A percentile compares a stretch with the other conserved stretches of the same genome.
Conservation (phyloP, 108 stramenopile species). For the Chaetoceros muelleri region DNA sequence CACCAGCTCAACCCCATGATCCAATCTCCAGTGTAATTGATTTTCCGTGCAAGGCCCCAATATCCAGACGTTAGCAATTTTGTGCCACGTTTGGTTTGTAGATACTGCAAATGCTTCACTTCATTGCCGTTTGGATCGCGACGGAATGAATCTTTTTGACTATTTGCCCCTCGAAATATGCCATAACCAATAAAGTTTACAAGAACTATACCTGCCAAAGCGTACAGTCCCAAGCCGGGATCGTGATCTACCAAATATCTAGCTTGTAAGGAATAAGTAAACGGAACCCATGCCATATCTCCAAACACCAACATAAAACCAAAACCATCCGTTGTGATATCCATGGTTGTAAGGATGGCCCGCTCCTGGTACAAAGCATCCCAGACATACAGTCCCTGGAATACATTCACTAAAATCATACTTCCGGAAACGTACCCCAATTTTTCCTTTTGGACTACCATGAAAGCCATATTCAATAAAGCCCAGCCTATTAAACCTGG, state of each 20-base stretch:
- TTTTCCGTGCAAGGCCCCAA: constrained; percentile 98
- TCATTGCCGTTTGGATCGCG: constrained; percentile 63
- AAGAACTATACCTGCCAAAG: constrained; percentile 41
- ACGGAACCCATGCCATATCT: constrained; percentile 98
- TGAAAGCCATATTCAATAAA: constrained; percentile 75
- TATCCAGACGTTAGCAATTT: constrained; percentile 87
- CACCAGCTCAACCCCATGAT: constrained; percentile 97
- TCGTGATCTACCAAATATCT: constrained; percentile 88
- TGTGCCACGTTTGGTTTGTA: constrained; percentile 83
- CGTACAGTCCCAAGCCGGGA: constrained; percentile 41
- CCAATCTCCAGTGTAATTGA: constrained; percentile 99
- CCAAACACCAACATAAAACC: constrained; percentile 98
- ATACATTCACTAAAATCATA: constrained; percentile 84
- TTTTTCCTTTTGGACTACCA: constrained; percentile 64
- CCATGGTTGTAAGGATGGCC: constrained; percentile 97
- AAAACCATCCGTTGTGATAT: constrained; percentile 99
- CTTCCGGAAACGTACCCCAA: constrained; percentile 72
- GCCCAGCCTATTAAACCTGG: constrained; percentile 94
- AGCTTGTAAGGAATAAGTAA: constrained; percentile 90
- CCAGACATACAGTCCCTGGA: constrained; percentile 96
- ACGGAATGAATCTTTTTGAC: constrained; percentile 93
- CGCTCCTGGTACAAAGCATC: constrained; percentile 91
- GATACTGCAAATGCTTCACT: constrained; percentile 46
- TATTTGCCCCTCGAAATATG: constrained; percentile 90
- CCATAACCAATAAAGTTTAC: constrained; percentile 68